Percentiles rank a stretch among this genome's conserved stretches.
phyloP scores from a whole-genome alignment of 2,329 filamentous ascomycete species.

The Alternaria gansuensis region DNA sequence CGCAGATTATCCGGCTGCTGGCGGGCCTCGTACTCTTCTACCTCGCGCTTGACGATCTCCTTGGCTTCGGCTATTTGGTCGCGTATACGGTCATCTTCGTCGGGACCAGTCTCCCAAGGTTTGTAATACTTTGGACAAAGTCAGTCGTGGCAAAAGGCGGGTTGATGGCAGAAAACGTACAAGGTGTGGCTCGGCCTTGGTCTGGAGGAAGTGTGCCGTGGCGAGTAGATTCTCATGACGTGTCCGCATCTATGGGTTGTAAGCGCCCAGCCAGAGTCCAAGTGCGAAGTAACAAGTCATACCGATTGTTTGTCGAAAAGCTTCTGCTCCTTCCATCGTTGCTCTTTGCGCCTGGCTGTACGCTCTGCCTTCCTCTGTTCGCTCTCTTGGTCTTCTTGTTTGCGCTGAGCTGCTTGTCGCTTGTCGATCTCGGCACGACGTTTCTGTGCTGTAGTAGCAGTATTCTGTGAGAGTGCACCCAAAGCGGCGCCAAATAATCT shows the following conservation, averaged over 20 bases:
- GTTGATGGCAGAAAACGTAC: slow-evolving; percentile 62
- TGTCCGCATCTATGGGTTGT: slow-evolving; percentile 70
- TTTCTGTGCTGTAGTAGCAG: slow-evolving; percentile 67
- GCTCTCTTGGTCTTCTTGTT: slow-evolving; percentile 75
- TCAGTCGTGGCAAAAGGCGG: slow-evolving; percentile 29
- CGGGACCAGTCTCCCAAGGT: slow-evolving; percentile 76
- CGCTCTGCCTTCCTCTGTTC: slow-evolving; percentile 72
- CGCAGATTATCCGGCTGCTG: slow-evolving; percentile 44
- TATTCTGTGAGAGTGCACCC: slow-evolving; percentile 78
- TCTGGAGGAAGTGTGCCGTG: slow-evolving; percentile 76
- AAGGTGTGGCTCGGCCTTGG: slow-evolving; percentile 74
- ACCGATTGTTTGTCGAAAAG: slow-evolving; percentile 80
- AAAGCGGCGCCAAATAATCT: slow-evolving; percentile 85
- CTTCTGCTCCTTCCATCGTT: slow-evolving; percentile 74
- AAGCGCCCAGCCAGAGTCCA: slow-evolving; percentile 3
- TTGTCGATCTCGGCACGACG: slow-evolving; percentile 82
- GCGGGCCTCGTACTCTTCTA: slow-evolving; percentile 66
- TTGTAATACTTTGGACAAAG: slow-evolving; percentile 74
- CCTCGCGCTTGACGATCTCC: slow-evolving; percentile 70
- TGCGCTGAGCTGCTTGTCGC: slow-evolving; percentile 78
- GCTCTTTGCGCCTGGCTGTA: slow-evolving; percentile 67
- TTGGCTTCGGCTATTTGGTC: slow-evolving; percentile 74
- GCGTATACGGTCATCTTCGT: slow-evolving; percentile 75
- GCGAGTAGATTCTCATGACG: slow-evolving; percentile 77
- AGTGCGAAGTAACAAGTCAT: slow-evolving; percentile 44